Evolutionary conservation across 345 rosid species (phyloP), one percentile per base, ranked within the genome.

Genomic region (Durio zibethinus): DNA sequence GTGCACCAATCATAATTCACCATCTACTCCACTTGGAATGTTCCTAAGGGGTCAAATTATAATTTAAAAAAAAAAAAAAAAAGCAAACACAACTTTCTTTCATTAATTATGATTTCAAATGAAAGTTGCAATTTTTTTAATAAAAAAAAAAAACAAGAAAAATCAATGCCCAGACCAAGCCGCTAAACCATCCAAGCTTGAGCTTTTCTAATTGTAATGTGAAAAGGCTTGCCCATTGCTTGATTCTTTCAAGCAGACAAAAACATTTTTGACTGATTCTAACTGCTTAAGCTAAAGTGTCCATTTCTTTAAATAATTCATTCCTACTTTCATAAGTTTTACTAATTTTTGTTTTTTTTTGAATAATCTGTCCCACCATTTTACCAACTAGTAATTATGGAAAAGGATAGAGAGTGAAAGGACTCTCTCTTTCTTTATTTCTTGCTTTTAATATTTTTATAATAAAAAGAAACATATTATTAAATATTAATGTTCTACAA

Each of bases 211-310:
- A 29, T 60, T 31, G 47, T 40, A 74, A 77, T 83, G 85, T 83
- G 85, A 83, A 83, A 73, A 25, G 76, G 62, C 6, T 43, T 67
- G 5, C 52, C 50, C 29, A n/a, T 38, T 57, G 78, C 75, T 77
- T 45, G 83, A 83, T 80, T 79, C 83, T 67, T 80, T 77, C 31
- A 68, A 45, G 10, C n/a, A 63, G 60, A 65, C 50, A 23, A 75
- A 65, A 76, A 45, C 29, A 38, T 57, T 62, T 76, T 82, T 76
- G 85, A 82, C 82, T 60, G 45, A 66, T 82, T 82, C 82, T 67
- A 82, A 75, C 77, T 23, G 79, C 64, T 65, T 31, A 23, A 47
- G 15, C 45, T 50, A 50, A 50, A 50, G 42, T 40, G n/a, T 40
- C 66, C 14, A 23, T 54, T 73, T 21, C 33, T 56, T 15, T 38